These are phyloP conservation scores for Alternaria angustiovoidea DNA, from an alignment of 2,329 filamentous ascomycete genomes.

Conservation along the genomic window DNA sequence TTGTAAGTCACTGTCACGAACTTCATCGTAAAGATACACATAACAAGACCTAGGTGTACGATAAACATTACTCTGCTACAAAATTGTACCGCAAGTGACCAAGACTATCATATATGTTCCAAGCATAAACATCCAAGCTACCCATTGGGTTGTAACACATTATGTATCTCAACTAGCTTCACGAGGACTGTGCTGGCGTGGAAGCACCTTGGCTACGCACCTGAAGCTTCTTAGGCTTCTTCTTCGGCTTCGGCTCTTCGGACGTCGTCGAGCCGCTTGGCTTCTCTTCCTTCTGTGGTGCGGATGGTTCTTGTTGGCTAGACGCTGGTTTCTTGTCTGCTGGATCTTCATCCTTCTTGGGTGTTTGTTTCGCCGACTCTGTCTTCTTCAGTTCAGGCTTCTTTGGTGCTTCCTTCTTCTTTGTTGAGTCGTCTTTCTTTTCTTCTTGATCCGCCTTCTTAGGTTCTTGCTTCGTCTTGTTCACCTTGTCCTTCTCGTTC, in stretches of 20 bases:
- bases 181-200: conserved; percentile 17
- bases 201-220: conserved; percentile 30
- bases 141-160: background rate
- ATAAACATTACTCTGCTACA: background rate
- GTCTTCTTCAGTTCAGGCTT: background rate
- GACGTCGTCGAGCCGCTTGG: conserved; percentile 1
- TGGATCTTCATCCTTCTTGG: conserved; percentile 15
- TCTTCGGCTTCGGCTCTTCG: conserved; percentile 38
- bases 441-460: conserved; percentile 17
- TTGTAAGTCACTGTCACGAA: background rate
- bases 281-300: conserved; percentile 8
- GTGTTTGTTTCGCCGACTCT: conserved; percentile 3
- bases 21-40: background rate
- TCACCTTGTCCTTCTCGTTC: conserved; percentile 12
- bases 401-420: conserved; percentile 9
- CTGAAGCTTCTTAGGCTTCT: conserved; percentile 51
- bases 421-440: conserved; percentile 4
- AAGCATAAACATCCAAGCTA: background rate
- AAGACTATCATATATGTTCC: background rate
- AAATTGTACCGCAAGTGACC: background rate
- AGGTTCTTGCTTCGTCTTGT: conserved; percentile 22
- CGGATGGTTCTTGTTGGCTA: background rate
- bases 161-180: background rate
- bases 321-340: conserved; percentile 5
- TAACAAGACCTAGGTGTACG: background rate